These are phyloP conservation scores for Carex parvula DNA, from an alignment of 176 grass and related monocot species.

Conservation along the genomic window DNA sequence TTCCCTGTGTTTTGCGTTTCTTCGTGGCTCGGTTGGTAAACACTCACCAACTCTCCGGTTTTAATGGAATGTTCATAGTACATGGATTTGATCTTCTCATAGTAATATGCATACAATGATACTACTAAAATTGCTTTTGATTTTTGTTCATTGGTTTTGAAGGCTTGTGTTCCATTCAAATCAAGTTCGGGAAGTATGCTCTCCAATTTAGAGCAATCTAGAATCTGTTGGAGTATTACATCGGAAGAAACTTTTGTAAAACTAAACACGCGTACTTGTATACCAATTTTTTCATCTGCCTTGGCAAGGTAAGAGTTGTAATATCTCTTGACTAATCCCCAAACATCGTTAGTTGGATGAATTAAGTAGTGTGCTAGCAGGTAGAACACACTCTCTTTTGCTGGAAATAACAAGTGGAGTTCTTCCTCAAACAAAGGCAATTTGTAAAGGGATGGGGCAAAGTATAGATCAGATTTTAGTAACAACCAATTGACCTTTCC, in stretches of 20 bases:
- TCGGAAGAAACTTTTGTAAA: background rate
- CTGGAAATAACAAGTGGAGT: slow-evolving; percentile 51
- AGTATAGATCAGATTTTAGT: slow-evolving; percentile 43
- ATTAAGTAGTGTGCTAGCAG: slow-evolving; percentile 44
- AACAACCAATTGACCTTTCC: slow-evolving; percentile 49
- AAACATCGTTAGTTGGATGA: slow-evolving; percentile 43
- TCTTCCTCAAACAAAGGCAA: slow-evolving; percentile 34
- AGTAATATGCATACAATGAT: slow-evolving; percentile 36
- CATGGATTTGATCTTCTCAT: slow-evolving; percentile 32
- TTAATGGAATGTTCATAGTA: slow-evolving; percentile 33
- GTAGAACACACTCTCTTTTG: slow-evolving; percentile 35
- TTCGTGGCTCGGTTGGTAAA: slow-evolving; percentile 56
- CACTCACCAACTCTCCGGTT: background rate
- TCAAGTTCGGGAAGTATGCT: slow-evolving; percentile 32
- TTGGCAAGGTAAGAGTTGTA: slow-evolving; percentile 31
- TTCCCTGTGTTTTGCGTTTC: slow-evolving; percentile 23
- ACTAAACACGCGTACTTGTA: slow-evolving; percentile 40
- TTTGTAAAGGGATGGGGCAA: slow-evolving; percentile 37
- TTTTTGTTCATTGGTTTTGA: background rate
- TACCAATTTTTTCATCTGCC: slow-evolving; percentile 29
- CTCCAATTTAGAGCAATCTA: slow-evolving; percentile 30
- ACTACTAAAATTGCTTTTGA: slow-evolving; percentile 34
- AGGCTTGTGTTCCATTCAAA: background rate
- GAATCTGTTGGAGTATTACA: slow-evolving; percentile 31
- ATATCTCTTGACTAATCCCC: slow-evolving; percentile 41